These are phyloP conservation scores for Pisolithus orientalis DNA, from an alignment of 768 basidiomycete species.

Conservation along the genomic window DNA sequence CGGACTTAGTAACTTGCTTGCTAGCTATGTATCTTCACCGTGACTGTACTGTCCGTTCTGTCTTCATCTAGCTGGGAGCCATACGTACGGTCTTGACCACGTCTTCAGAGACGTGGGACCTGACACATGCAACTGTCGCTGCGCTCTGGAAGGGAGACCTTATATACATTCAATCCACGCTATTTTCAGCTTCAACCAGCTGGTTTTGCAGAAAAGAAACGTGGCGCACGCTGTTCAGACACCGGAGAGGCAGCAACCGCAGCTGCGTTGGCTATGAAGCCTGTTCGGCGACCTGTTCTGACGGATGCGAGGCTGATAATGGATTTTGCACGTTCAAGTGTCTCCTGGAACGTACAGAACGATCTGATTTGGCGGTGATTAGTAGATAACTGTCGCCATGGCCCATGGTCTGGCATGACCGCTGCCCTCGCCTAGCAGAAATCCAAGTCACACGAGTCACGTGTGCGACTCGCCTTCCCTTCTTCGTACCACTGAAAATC, in stretches of 20 bases:
- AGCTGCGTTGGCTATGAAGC: slow-evolving; percentile 16
- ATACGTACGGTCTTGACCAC: slow-evolving; percentile 17
- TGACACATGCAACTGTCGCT: slow-evolving; percentile 17
- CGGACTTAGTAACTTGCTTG: slow-evolving; percentile 7
- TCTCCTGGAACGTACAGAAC: slow-evolving; percentile 19
- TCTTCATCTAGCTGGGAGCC: slow-evolving; percentile 11
- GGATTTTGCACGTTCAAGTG: slow-evolving; percentile 15
- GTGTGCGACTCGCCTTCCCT: too few species aligned
- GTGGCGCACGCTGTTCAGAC: slow-evolving; percentile 23
- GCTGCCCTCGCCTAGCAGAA: too few species aligned
- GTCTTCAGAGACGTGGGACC: slow-evolving; percentile 13
- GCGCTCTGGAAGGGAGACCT: slow-evolving; percentile 26
- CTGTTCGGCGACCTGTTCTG: slow-evolving; percentile 24
- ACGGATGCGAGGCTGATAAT: slow-evolving; percentile 15
- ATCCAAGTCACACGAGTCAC: too few species aligned
- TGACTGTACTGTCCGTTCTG: background rate
- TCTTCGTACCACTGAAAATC: too few species aligned
- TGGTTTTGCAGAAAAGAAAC: background rate
- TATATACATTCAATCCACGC: slow-evolving; percentile 18
- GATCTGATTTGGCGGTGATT: slow-evolving; percentile 13
- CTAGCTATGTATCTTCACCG: background rate
- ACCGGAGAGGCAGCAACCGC: slow-evolving; percentile 27
- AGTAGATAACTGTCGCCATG: slow-evolving; percentile 5
- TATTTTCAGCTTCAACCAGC: background rate
- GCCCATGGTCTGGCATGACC: slow-evolving; percentile 1